Conservation (phyloP, 2,329 filamentous ascomycete genomes). For the Phialocephala sp. region DNA sequence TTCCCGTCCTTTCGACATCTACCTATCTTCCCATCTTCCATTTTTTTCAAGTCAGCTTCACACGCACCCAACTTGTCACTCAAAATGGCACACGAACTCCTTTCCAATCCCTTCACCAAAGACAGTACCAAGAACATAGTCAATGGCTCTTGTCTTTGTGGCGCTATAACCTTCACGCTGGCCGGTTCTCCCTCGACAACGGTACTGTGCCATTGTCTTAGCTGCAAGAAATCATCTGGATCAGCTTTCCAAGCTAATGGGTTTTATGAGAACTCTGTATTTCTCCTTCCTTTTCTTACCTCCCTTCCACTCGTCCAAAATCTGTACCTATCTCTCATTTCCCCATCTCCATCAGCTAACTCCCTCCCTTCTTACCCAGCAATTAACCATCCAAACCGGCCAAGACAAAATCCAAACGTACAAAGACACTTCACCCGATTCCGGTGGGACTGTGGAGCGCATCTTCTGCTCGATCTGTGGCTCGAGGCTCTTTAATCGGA, state of each 20-base stretch:
- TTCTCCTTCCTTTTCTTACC: not conserved
- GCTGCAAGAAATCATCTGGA: constrained; percentile 25
- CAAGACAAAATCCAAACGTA: too few species aligned
- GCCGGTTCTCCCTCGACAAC: constrained; percentile 15
- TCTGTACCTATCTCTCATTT: too few species aligned
- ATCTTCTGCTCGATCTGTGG: constrained; percentile 22
- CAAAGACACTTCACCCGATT: constrained; percentile 12
- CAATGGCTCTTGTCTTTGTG: constrained; percentile 24
- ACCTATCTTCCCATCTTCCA: not conserved
- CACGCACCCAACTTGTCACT: not conserved
- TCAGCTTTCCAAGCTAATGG: constrained; percentile 23
- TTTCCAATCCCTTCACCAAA: not conserved
- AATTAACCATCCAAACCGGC: too few species aligned
- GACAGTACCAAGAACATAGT: not conserved
- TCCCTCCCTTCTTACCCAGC: too few species aligned
- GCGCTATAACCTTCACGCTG: constrained; percentile 20
- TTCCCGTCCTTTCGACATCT: not conserved
- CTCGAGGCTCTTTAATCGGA: constrained; percentile 19
- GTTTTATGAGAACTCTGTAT: constrained; percentile 19
- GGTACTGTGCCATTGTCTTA: constrained; percentile 23
- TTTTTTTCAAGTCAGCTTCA: not conserved
- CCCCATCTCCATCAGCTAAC: too few species aligned
- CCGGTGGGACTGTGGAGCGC: constrained; percentile 9
- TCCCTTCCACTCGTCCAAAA: too few species aligned
- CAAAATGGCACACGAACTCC: not conserved